phyloP scores from a whole-genome alignment of 345 rosid genomes.

The Eucalyptus paniculata region DNA sequence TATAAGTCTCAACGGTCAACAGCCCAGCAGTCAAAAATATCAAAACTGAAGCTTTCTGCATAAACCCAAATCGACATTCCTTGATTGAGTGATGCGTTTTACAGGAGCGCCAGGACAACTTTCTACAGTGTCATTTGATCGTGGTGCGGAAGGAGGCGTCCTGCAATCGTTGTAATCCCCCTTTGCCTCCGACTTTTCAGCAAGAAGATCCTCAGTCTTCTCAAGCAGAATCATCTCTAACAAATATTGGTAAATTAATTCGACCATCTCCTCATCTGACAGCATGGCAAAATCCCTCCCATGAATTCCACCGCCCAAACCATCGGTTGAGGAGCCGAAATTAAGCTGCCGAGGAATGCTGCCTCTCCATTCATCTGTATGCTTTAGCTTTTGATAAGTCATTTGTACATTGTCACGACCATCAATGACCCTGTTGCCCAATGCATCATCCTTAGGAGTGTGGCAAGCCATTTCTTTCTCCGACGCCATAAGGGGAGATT shows the following conservation, averaged over 20 bases:
- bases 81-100: slow-evolving; percentile 21
- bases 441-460: slow-evolving; percentile 35
- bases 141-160: slow-evolving; percentile 26
- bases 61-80: slow-evolving; percentile 22
- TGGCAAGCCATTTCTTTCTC: slow-evolving; percentile 1
- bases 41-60: slow-evolving; percentile 51
- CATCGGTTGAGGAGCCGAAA: slow-evolving; percentile 11
- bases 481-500: slow-evolving; percentile 10
- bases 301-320: background rate
- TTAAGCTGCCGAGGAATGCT: slow-evolving; percentile 24
- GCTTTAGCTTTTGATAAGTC: slow-evolving; percentile 31
- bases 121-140: slow-evolving; percentile 15
- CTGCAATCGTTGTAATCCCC: slow-evolving; percentile 15
- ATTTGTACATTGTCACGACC: slow-evolving; percentile 18
- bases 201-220: slow-evolving; percentile 20
- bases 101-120: slow-evolving; percentile 54
- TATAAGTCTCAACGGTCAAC: background rate
- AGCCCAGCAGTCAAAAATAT: background rate
- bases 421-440: slow-evolving; percentile 40
- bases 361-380: slow-evolving; percentile 10
- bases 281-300: background rate
- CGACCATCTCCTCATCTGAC: slow-evolving; percentile 40
- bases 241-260: slow-evolving; percentile 36
- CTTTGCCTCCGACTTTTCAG: slow-evolving; percentile 5
- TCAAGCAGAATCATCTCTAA: slow-evolving; percentile 30